phyloP scores from a whole-genome alignment of 2,329 filamentous ascomycete species.

The Beauveria brongniartii region DNA sequence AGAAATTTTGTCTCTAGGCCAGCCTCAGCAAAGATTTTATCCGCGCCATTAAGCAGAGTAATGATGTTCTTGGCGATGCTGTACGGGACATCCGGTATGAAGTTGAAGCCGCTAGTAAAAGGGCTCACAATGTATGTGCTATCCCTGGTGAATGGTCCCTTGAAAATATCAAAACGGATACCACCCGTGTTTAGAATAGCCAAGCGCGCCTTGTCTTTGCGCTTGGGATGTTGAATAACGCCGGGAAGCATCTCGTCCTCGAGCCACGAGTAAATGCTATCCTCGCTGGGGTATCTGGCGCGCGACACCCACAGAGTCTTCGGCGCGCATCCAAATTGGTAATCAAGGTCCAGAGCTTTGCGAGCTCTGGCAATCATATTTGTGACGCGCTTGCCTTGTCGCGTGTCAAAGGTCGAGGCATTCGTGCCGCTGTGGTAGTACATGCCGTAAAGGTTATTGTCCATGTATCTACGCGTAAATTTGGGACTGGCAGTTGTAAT shows the following conservation, averaged over 20 bases:
- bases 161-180: slow-evolving; percentile 91
- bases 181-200: slow-evolving; percentile 83
- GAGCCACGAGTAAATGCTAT: slow-evolving; percentile 78
- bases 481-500: slow-evolving; percentile 33
- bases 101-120: slow-evolving; percentile 72
- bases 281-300: slow-evolving; percentile 60
- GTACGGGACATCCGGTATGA: slow-evolving; percentile 75
- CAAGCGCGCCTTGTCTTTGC: slow-evolving; percentile 56
- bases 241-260: slow-evolving; percentile 66
- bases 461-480: slow-evolving; percentile 79
- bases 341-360: slow-evolving; percentile 61
- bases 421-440: slow-evolving; percentile 73
- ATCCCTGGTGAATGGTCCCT: slow-evolving; percentile 83
- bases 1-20: slow-evolving; percentile 37
- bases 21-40: slow-evolving; percentile 35
- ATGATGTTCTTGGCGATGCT: slow-evolving; percentile 61
- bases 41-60: slow-evolving; percentile 47
- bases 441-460: slow-evolving; percentile 83
- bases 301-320: slow-evolving; percentile 74
- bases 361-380: slow-evolving; percentile 62
- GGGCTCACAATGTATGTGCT: slow-evolving; percentile 80
- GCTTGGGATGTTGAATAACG: slow-evolving; percentile 48
- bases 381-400: slow-evolving; percentile 64
- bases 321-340: slow-evolving; percentile 75
- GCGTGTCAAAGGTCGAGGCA: slow-evolving; percentile 64